Percentiles rank a stretch among this genome's conserved stretches.
Conservation (phyloP, 78 protist genomes). For the Dictyostelium firmibasis region DNA sequence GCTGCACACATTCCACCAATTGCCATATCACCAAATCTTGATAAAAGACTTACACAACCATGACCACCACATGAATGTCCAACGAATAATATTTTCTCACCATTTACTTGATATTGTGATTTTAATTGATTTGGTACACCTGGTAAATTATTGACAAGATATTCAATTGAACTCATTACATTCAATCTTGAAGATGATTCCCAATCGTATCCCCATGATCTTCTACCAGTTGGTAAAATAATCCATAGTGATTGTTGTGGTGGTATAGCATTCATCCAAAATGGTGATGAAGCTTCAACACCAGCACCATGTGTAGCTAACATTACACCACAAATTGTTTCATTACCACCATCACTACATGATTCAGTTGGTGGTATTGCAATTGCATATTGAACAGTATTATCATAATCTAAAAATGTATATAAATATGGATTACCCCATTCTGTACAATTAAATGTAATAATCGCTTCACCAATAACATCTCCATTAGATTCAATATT, state of each 20-base stretch:
- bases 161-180: neutral
- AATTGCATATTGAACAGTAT: slow-evolving; percentile 62
- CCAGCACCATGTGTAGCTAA: slow-evolving; percentile 76
- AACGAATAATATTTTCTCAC: neutral
- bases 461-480: neutral
- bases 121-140: slow-evolving; percentile 22
- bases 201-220: slow-evolving; percentile 47
- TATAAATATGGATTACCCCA: slow-evolving; percentile 38
- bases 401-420: slow-evolving; percentile 64
- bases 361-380: slow-evolving; percentile 42
- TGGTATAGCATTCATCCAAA: slow-evolving; percentile 47
- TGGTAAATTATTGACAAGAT: slow-evolving; percentile 1
- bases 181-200: neutral
- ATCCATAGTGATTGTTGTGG: slow-evolving; percentile 6
- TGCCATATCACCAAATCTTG: slow-evolving; percentile 46
- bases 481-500: neutral
- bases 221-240: slow-evolving; percentile 39
- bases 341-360: neutral
- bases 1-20: slow-evolving; percentile 61
- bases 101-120: neutral
- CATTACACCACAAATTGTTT: slow-evolving; percentile 1
- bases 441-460: slow-evolving; percentile 42
- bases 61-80: slow-evolving; percentile 52
- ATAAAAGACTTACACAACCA: slow-evolving; percentile 28
- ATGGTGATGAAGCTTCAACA: slow-evolving; percentile 25